phyloP scores from a whole-genome alignment of 2,329 filamentous ascomycete genomes.

The Colletotrichum brevisporum region DNA sequence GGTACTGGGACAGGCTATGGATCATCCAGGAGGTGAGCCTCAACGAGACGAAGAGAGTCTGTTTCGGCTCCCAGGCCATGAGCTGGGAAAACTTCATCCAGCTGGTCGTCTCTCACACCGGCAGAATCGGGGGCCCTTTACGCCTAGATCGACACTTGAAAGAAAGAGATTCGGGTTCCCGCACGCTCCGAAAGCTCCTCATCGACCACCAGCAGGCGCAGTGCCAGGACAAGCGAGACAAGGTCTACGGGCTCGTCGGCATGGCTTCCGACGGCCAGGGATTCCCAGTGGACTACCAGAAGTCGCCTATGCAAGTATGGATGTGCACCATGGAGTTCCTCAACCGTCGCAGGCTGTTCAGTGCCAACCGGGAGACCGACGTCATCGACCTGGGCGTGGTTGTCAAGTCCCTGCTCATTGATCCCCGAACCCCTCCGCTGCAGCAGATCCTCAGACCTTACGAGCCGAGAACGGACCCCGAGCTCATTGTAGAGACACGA shows the following conservation, averaged over 20 bases:
- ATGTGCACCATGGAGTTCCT: conserved; percentile 46
- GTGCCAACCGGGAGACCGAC: neutral
- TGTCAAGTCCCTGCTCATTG: neutral
- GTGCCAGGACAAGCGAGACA: conserved; percentile 48
- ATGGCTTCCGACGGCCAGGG: conserved; percentile 45
- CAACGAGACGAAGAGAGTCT: conserved; percentile 43
- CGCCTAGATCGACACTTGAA: conserved; percentile 28
- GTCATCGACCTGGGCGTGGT: neutral
- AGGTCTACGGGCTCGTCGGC: conserved; percentile 49
- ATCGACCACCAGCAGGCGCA: conserved; percentile 43
- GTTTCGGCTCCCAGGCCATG: conserved; percentile 40
- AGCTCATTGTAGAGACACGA: neutral
- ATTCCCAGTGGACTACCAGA: conserved; percentile 48
- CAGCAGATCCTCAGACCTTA: neutral
- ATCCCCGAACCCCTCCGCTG: neutral
- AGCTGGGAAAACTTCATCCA: conserved; percentile 42
- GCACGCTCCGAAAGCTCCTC: conserved; percentile 39
- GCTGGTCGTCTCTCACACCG: conserved; percentile 37
- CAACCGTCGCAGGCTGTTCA: conserved; percentile 22
- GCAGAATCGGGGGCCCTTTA: conserved; percentile 32
- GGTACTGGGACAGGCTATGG: conserved; percentile 17
- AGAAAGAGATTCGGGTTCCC: neutral
- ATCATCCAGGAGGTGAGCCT: conserved; percentile 47
- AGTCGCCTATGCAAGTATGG: conserved; percentile 46
- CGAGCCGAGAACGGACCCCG: neutral